Evolutionary conservation across 2,329 filamentous ascomycete species (phyloP).

Genomic region (Ilyonectria robusta): DNA sequence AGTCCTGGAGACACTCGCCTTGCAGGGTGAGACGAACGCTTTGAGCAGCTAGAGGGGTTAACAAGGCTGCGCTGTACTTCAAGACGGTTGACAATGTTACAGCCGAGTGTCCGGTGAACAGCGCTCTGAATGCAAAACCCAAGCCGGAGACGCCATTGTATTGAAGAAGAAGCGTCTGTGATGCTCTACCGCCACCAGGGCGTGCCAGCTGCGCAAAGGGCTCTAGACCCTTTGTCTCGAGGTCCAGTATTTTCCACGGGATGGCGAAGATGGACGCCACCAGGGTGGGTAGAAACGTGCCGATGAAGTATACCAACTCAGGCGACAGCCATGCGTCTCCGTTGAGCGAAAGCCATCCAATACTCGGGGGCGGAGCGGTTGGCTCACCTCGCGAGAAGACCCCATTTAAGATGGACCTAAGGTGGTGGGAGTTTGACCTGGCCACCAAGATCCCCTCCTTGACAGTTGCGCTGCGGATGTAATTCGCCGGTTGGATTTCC

Average conservation of each 20-base stretch:
- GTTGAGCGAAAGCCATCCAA: neutral
- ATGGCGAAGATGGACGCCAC: conserved; percentile 7
- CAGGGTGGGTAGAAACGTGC: conserved; percentile 4
- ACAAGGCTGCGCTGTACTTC: conserved; percentile 2
- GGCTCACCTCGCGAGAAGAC: neutral
- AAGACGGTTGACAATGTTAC: conserved; percentile 3
- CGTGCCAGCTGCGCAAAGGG: conserved; percentile 2
- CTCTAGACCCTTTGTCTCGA: conserved; percentile 6
- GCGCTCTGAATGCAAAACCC: neutral
- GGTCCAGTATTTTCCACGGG: conserved; percentile 12
- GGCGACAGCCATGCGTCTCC: neutral
- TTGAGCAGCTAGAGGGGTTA: conserved; percentile 4
- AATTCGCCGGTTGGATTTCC: neutral
- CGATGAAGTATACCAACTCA: conserved; percentile 1
- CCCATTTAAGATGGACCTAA: neutral
- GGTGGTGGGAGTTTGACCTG: neutral
- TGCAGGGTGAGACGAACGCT: conserved; percentile 3
- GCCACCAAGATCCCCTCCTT: neutral
- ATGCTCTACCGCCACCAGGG: neutral
- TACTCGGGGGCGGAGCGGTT: neutral
- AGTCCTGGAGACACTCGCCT: conserved; percentile 9
- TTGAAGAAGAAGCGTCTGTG: conserved; percentile 1
- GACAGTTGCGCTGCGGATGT: neutral
- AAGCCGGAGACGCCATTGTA: neutral
- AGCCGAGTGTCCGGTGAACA: neutral